Evolutionary conservation across 2,329 filamentous ascomycete species (phyloP).

Genomic region (Sporothrix inflata): DNA sequence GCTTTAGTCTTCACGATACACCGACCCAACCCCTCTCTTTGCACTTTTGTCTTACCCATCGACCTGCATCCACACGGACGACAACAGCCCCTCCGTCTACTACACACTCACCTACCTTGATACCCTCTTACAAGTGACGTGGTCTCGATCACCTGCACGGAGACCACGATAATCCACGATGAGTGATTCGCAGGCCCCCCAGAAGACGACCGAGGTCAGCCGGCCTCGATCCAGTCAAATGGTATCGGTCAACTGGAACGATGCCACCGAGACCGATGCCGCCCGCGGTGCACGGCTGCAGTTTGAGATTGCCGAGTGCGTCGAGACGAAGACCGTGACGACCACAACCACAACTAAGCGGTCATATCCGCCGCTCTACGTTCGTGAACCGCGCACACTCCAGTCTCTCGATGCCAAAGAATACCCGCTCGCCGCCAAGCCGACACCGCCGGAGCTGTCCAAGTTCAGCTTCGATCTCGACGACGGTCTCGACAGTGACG

Average conservation of each 20-base stretch:
- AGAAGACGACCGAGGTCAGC: constrained; percentile 39
- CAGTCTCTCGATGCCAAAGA: constrained; percentile 80
- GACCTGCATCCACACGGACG: not conserved
- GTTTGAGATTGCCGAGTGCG: constrained; percentile 65
- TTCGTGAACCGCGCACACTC: constrained; percentile 72
- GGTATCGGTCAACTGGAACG: constrained; percentile 44
- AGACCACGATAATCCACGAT: constrained; percentile 23
- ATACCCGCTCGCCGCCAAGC: constrained; percentile 82
- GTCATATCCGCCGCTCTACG: constrained; percentile 81
- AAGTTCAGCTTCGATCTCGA: constrained; percentile 74
- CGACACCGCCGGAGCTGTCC: constrained; percentile 77
- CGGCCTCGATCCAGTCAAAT: constrained; percentile 43
- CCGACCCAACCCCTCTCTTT: constrained; percentile 9
- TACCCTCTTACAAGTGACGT: not conserved
- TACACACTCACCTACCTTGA: not conserved
- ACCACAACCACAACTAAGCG: constrained; percentile 88
- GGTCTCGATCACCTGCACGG: constrained; percentile 12
- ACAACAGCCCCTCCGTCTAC: not conserved
- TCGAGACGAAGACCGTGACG: constrained; percentile 75
- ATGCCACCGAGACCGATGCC: constrained; percentile 37
- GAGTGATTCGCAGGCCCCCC: constrained; percentile 32
- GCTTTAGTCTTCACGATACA: constrained; percentile 6
- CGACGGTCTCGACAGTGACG: constrained; percentile 56
- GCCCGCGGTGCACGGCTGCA: constrained; percentile 45
- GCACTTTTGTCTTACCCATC: not conserved